Conservation (phyloP, 192 early-diverging fungal genomes). For the Podila epigama region DNA sequence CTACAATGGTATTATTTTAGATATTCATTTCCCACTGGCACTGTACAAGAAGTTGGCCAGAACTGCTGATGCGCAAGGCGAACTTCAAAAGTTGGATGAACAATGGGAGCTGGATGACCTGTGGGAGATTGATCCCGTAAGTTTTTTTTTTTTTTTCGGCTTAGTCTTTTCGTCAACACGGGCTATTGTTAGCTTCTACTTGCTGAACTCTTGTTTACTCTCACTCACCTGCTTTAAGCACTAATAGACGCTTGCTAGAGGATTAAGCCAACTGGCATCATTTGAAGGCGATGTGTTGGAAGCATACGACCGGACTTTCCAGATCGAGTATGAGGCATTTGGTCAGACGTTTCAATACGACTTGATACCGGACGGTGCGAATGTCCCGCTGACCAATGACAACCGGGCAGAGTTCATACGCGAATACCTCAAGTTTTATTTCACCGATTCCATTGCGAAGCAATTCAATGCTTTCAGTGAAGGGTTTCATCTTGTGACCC, state of each 20-base stretch:
- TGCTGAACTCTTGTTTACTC: too few relatives aligned
- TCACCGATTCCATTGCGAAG: constrained; percentile 71
- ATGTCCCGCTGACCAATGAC: constrained; percentile 69
- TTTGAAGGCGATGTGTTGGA: constrained; percentile 74
- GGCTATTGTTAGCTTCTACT: too few relatives aligned
- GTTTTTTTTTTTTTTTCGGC: neutral
- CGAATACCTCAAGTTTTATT: constrained; percentile 79
- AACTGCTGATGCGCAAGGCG: constrained; percentile 14
- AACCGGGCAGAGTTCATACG: constrained; percentile 86
- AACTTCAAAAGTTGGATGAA: constrained; percentile 52
- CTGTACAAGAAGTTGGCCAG: constrained; percentile 85
- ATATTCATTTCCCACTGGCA: constrained; percentile 87
- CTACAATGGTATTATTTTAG: constrained; percentile 91
- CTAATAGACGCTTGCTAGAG: constrained; percentile 70
- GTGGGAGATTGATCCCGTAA: constrained; percentile 74
- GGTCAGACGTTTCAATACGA: constrained; percentile 70
- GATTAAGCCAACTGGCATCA: constrained; percentile 74
- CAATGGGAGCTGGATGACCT: constrained; percentile 77
- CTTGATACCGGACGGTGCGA: constrained; percentile 70
- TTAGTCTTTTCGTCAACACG: neutral
- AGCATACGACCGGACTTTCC: constrained; percentile 83
- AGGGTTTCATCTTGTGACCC: constrained; percentile 78
- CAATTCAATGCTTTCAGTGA: constrained; percentile 83
- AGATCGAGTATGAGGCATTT: constrained; percentile 74
- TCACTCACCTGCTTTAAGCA: neutral